A percentile compares a stretch with the other conserved stretches of the same genome.
phyloP scores from a whole-genome alignment of 1,284 basidiomycete species.

The Moesziomyces globuligerus region DNA sequence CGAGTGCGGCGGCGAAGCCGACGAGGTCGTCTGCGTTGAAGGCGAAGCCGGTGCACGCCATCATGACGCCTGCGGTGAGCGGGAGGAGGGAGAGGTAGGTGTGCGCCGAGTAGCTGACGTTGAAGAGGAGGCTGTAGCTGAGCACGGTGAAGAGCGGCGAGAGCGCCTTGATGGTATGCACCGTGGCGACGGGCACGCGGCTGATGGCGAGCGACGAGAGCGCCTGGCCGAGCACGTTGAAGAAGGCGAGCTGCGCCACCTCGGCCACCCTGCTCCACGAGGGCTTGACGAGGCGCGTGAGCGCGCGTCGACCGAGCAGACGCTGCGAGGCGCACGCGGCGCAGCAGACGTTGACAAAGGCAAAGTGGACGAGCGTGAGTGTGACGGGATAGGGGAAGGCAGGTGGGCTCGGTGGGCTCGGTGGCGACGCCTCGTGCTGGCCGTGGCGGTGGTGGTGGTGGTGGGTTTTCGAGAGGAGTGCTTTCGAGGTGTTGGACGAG shows the following conservation, averaged over 20 bases:
- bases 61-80: conserved; percentile 93
- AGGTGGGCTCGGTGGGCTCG: conserved; percentile 66
- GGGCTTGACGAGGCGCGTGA: conserved; percentile 70
- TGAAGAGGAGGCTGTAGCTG: conserved; percentile 89
- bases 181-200: conserved; percentile 93
- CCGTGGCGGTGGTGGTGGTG: no score
- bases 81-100: conserved; percentile 96
- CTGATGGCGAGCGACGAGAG: conserved; percentile 96
- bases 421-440: no score
- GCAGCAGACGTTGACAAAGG: conserved; percentile 88
- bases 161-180: conserved; percentile 87
- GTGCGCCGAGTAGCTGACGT: conserved; percentile 87
- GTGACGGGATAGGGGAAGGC: conserved; percentile 86
- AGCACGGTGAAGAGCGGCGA: conserved; percentile 96
- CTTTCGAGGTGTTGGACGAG: conserved; percentile 88
- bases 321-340: conserved; percentile 70
- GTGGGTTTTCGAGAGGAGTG: conserved; percentile 73
- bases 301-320: conserved; percentile 41
- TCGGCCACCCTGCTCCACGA: conserved; percentile 78
- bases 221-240: conserved; percentile 93
- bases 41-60: conserved; percentile 92
- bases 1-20: conserved; percentile 47
- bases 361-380: conserved; percentile 97
- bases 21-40: conserved; percentile 73
- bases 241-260: conserved; percentile 91